Evolutionary conservation across 2,329 filamentous ascomycete genomes (phyloP), one percentile per base, ranked within the genome.

Genomic region (Trichophaea hybrida): DNA sequence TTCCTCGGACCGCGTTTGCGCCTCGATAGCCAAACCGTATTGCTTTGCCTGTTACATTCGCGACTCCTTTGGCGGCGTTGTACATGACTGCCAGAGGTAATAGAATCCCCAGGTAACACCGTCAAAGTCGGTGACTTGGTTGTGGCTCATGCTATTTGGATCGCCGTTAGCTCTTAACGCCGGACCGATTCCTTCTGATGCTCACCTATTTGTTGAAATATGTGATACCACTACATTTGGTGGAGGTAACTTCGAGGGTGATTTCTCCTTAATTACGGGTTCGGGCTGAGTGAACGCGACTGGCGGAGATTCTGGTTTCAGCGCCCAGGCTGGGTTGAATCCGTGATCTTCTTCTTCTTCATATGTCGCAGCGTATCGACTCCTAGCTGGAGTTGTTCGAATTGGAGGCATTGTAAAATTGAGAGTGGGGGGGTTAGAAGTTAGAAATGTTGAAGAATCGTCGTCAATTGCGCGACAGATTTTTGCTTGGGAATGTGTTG

Each of bases 251-350:
- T 24, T 24, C 24, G 10, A 12, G 44, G 44, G 12, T 49, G 13
- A 49, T 17, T 43, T 43, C 24, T 50, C 46, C 46, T 15, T 10
- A n/a, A 10, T 4, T 50, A 32, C 17, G 24, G 10, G 51, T 54
- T 10, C 32, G n/a, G 34, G 24, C 12, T 5, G 31, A n/a, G n/a
- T 6, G 51, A 37, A 53, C 8, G 10, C 13, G 35, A 31, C 8
- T 12, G 33, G n/a, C 17, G 34, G 15, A 24, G 17, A 10, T 31
- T 55, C 35, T n/a, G 55, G 55, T 5, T 15, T 31, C 38, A 33
- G n/a, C 17, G 55, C 55, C 55, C 55, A 57, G 4, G 15, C 40
- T 15, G 55, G 55, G 33, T 57, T 57, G 55, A 57, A 57, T 31
- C 55, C 55, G 37, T 57, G 10, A 35, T 57, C 55, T 6, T 48